Base-by-base conservation (phyloP, 805 yeast species). In the Ogataea chonburiensis region DNA sequence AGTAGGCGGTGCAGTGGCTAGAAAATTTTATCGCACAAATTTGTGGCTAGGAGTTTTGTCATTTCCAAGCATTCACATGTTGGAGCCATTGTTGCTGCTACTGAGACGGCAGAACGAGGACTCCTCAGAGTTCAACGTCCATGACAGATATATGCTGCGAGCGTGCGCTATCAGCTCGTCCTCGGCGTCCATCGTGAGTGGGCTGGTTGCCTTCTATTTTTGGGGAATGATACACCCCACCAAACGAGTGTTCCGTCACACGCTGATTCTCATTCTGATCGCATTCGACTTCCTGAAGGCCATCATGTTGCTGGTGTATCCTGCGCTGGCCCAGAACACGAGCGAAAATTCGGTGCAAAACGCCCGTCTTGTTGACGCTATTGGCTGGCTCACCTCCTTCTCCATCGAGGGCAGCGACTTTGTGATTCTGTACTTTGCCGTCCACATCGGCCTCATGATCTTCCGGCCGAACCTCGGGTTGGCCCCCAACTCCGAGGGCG, bases 371-470 rank as follows among this genome's bases (percentile, higher is more conserved):
- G 75, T 81, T 49, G 76, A 79, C 52, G 74, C 77, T 4, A 71
- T 82, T 22, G 96, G 95, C 2, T 87, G 84, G 67, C 79, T 86
- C 59, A 83, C 95, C 1, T 85, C 89, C 3, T 69, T 79, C 24
- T 71, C 86, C 15, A 81, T 84, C 10, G 94, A 86, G 59, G 95
- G 95, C 14, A 87, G 89, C 2, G 97, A 88, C 60, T 54, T 86
- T 22, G 88, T 93, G 12, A 88, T 87, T 34, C 64, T 86, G 20
- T 71, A 81, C 22, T 83, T 88, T 61, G 95, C 96, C 2, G 61
- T 87, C 11, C 96, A 88, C 60, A 82, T 91, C 7, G 86, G 78
- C 17, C 54, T 87, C 27, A 63, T 86, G 19, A 81, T 88, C 4
- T 84, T 86, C 58, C 65, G 67, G 41, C 86, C 91, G 4, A n/a